phyloP scores from a whole-genome alignment of 2,329 filamentous ascomycete genomes.

The Metarhizium humberi region DNA sequence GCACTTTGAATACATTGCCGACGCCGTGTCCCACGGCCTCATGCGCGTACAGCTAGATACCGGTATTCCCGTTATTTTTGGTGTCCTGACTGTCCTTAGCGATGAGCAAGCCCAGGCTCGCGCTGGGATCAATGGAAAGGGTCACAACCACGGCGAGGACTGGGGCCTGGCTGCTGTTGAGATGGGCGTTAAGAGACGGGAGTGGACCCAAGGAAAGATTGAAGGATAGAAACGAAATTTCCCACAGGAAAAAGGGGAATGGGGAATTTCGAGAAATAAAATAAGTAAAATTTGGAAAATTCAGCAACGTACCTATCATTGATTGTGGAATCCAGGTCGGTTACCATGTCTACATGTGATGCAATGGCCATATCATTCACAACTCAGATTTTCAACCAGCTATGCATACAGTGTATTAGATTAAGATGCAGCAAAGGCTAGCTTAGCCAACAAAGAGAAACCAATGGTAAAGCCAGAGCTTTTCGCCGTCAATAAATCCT shows the following conservation, averaged over 20 bases:
- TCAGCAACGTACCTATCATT: not conserved
- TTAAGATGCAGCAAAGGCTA: not conserved
- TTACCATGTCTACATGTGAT: not conserved
- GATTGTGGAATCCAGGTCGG: not conserved
- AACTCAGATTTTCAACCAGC: too few relatives aligned
- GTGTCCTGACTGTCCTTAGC: conserved; percentile 77
- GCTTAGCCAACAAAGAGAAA: not conserved
- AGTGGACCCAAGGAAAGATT: conserved; percentile 66
- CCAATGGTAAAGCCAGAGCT: not conserved
- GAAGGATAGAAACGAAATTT: conserved; percentile 22
- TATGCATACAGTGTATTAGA: not conserved
- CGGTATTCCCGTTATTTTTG: conserved; percentile 84
- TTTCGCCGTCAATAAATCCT: not conserved
- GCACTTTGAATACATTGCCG: conserved; percentile 98
- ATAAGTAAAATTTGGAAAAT: not conserved
- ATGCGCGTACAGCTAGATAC: conserved; percentile 92
- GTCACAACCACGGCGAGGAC: conserved; percentile 93
- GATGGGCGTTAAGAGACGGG: conserved; percentile 77
- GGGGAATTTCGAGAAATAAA: not conserved
- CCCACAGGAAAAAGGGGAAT: not conserved
- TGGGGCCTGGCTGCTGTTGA: conserved; percentile 95
- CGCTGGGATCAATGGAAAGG: conserved; percentile 58
- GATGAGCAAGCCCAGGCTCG: conserved; percentile 82
- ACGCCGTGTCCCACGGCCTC: conserved; percentile 79
- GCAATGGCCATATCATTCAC: not conserved